Conservation (phyloP, 805 yeast species). For the Yamadazyma insecticola region DNA sequence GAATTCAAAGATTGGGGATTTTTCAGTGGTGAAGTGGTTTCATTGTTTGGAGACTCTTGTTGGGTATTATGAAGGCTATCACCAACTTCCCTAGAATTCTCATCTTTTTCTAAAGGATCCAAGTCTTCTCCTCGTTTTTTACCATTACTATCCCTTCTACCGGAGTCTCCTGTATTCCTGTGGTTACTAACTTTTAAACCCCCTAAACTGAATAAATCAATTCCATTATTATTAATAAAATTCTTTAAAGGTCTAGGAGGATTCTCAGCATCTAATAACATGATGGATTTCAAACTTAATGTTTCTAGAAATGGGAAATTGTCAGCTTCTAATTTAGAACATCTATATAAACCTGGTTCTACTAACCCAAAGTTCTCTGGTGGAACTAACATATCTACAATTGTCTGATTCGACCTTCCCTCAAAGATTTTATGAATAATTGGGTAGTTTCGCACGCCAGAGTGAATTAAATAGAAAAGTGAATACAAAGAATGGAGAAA, state of each 20-base stretch:
- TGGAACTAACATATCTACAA: constrained; percentile 91
- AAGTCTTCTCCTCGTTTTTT: too few species aligned
- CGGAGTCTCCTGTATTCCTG: constrained; percentile 22
- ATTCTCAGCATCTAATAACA: constrained; percentile 79
- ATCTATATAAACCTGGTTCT: constrained; percentile 79
- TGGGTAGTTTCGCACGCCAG: too few species aligned
- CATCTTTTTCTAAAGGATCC: too few species aligned
- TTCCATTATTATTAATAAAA: constrained; percentile 55
- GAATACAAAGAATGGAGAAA: too few species aligned
- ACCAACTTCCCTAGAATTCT: too few species aligned
- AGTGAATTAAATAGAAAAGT: too few species aligned
- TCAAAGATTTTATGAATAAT: too few species aligned
- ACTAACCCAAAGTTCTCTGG: constrained; percentile 92
- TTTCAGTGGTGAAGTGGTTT: not conserved
- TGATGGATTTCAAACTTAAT: constrained; percentile 58
- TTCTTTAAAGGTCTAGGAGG: constrained; percentile 70
- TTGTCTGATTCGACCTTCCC: too few species aligned
- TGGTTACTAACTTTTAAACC: constrained; percentile 37
- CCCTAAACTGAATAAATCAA: constrained; percentile 47
- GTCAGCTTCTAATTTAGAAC: constrained; percentile 72
- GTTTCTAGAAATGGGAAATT: constrained; percentile 77
- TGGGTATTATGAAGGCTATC: too few species aligned
- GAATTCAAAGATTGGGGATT: not conserved
- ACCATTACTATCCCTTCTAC: constrained; percentile 14
- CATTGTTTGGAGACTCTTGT: too few species aligned